Evolutionary conservation across 2,329 filamentous ascomycete genomes (phyloP), one percentile per base, ranked within the genome.

Genomic region (Exserohilum turcica): DNA sequence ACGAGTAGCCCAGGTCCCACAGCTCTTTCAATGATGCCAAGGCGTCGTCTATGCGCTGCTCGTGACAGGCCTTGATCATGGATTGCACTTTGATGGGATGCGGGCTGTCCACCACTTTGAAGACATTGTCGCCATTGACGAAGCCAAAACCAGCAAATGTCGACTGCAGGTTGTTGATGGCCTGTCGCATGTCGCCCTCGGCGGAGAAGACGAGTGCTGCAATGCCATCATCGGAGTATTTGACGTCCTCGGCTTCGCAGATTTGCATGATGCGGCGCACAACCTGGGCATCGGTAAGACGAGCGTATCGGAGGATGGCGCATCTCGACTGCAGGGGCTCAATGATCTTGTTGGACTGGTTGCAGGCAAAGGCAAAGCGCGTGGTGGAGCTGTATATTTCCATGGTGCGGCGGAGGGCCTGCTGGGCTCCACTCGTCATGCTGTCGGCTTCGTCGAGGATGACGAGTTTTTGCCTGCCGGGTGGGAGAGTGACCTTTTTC

Each of bases 261-360:
- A 99, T 94, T 72, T 97, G 92, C 76, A 94, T 80, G 57, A 99
- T 76, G 35, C 94, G 85, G 79, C 93, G 92, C 45, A 97, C 91
- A 21, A 99, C 86, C 74, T 99, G 93, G 10, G 85, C 88, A 72
- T 99, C 94, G 2, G 93, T 97, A 61, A 99, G 82, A 51, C 93
- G 88, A 28, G 92, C 88, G 76, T 97, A 99, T 54, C 94, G 88
- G 49, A 99, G 84, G 71, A 99, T 97, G 16, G 94, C 94, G 74
- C 94, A 99, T 67, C 94, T 86, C 15, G 92, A 97, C 76, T 99
- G 94, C 45, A 99, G 82, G n/a, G 94, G 94, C 76, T 99, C 94
- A 75, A 99, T 99, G 72, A 99, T 97, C 78, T 97, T 99, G 80
- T 97, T 99, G 58, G 90, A 94, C 79, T 96, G 91, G 75, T 99